These are phyloP conservation scores for Erodium trifolium DNA, from an alignment of 441 rosid species.

Conservation along the genomic window DNA sequence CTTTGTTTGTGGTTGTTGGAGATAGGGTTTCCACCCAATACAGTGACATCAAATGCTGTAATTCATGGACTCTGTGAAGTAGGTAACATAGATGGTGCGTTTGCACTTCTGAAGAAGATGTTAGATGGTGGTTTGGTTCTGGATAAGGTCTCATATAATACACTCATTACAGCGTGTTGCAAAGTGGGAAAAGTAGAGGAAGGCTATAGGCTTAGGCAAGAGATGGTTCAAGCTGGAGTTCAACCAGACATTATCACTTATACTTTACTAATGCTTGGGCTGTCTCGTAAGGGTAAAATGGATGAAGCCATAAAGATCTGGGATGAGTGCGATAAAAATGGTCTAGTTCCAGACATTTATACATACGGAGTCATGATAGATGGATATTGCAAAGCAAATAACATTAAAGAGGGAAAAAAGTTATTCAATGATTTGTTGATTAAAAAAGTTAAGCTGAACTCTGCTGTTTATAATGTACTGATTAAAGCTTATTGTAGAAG, in stretches of 20 bases:
- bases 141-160: conserved; percentile 56
- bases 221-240: conserved; percentile 45
- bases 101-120: conserved; percentile 44
- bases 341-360: conserved; percentile 35
- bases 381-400: conserved; percentile 51
- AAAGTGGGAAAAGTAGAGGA: conserved; percentile 40
- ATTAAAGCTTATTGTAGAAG: conserved; percentile 39
- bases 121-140: conserved; percentile 36
- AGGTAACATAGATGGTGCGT: conserved; percentile 45
- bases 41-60: conserved; percentile 58
- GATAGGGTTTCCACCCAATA: conserved; percentile 41
- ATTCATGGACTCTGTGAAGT: conserved; percentile 64
- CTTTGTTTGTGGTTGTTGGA: conserved; percentile 45
- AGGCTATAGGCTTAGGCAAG: conserved; percentile 37
- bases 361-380: conserved; percentile 53
- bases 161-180: conserved; percentile 47
- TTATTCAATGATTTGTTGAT: conserved; percentile 37
- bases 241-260: conserved; percentile 43
- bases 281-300: conserved; percentile 34
- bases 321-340: conserved; percentile 38
- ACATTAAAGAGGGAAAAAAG: conserved; percentile 40
- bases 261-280: conserved; percentile 38
- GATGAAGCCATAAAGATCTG: conserved; percentile 47
- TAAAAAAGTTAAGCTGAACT: conserved; percentile 31
- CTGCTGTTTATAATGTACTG: conserved; percentile 43